Evolutionary conservation across 1,284 basidiomycete species (phyloP), one percentile per base, ranked within the genome.

Genomic region (Heliocybe sulcata): DNA sequence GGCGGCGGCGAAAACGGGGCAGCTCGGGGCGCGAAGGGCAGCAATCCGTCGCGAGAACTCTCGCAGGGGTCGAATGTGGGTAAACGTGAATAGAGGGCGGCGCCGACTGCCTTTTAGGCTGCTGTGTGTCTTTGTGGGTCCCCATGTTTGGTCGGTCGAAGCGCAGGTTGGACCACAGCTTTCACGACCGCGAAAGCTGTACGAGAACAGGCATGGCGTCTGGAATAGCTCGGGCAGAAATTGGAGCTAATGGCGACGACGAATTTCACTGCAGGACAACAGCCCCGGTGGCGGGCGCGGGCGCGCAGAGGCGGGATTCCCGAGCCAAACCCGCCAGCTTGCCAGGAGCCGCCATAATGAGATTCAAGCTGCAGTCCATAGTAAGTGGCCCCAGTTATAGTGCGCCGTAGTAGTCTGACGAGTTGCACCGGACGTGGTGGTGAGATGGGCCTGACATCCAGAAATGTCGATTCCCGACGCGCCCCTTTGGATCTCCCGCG

Each of bases 121-220:
- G 27, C 27, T 49, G 47, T 49, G 47, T 49, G 47, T 25, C 22
- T 49, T 25, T 49, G 47, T 49, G 47, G 47, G 47, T 49, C 47
- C 47, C 47, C 47, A 25, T 49, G 38, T 42, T 42, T 42, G 38
- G 38, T 42, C 38, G 38, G 38, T 42, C 38, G 16, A 42, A 42
- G 38, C 16, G 4, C 38, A n/a, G 38, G 16, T 42, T 42, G 16
- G 19, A 42, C 38, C 38, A 42, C 38, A 42, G 38, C 38, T 42
- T 42, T 16, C 38, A 42, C 38, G 4, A 42, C 38, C 8, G 16
- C 19, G 6, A 42, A 20, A 20, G 38, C 38, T 20, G n/a, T 3
- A 16, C 8, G 4, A 6, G 16, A 3, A 3, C 4, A 42, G n/a
- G 38, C 38, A 16, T n/a, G 6, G 38, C 16, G 19, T 16, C 6